These are phyloP conservation scores for Pichia sp. DNA, from an alignment of 1,139 yeast genomes.

Conservation along the genomic window DNA sequence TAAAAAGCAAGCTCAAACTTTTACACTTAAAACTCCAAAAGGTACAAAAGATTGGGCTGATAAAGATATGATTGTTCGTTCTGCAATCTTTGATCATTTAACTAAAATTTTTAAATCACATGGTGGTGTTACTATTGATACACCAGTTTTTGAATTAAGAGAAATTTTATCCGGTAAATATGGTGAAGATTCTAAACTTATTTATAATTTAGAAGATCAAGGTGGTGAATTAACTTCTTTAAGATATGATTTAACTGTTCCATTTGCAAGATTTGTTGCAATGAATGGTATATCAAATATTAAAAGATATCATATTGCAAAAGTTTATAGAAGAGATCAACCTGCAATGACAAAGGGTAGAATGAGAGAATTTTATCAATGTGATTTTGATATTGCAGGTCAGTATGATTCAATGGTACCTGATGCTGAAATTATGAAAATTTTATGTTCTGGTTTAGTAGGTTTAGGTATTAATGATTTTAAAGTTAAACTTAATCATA, in stretches of 20 bases:
- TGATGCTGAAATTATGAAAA: conserved; percentile 80
- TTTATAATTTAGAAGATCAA: conserved; percentile 93
- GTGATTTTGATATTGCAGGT: conserved; percentile 97
- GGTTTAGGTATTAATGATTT: conserved; percentile 81
- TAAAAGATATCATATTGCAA: conserved; percentile 94
- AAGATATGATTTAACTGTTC: conserved; percentile 94
- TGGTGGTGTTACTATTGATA: conserved; percentile 96
- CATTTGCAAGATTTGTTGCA: conserved; percentile 95
- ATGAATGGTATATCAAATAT: conserved; percentile 85
- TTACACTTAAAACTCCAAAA: conserved; percentile 86
- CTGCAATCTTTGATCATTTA: conserved; percentile 71
- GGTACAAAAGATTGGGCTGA: conserved; percentile 99
- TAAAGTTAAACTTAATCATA: conserved; percentile 87
- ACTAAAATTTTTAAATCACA: conserved; percentile 80
- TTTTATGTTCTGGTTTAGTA: conserved; percentile 77
- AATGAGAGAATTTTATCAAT: conserved; percentile 98
- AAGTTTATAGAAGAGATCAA: conserved; percentile 96
- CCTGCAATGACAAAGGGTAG: conserved; percentile 99
- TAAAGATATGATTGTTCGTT: conserved; percentile 91
- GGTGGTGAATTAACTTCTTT: conserved; percentile 96
- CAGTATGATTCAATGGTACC: conserved; percentile 90
- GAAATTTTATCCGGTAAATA: conserved; percentile 95
- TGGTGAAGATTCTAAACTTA: conserved; percentile 95
- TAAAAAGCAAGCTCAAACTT: conserved; percentile 27
- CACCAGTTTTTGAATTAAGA: conserved; percentile 93